Percentiles rank a stretch among this genome's conserved stretches.
Evolutionary conservation across 352 stramenopile genomes (phyloP).

Genomic region (Globisporangium camurandrum): DNA sequence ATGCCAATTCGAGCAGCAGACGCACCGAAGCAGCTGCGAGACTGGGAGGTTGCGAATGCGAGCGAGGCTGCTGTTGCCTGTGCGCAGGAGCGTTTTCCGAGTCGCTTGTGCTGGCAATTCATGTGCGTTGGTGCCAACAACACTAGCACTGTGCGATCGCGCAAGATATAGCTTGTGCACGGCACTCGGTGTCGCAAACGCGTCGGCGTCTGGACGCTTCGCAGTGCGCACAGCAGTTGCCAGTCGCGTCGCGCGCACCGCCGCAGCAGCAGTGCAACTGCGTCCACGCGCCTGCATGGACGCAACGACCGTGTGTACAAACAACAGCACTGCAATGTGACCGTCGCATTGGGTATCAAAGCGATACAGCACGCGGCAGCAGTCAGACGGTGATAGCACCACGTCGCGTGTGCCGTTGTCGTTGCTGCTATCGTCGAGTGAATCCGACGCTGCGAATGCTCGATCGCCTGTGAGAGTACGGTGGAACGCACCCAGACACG

Average conservation of each 20-base stretch:
- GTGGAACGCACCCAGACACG: slow-evolving; percentile 18
- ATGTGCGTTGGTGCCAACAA: not conserved
- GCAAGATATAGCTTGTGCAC: slow-evolving; percentile 37
- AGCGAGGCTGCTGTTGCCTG: slow-evolving; percentile 29
- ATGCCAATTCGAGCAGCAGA: too few relatives aligned
- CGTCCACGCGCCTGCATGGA: slow-evolving; percentile 9
- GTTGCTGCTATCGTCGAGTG: not conserved
- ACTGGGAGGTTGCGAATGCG: slow-evolving; percentile 34
- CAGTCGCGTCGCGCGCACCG: not conserved
- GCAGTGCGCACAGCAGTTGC: slow-evolving; percentile 16
- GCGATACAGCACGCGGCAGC: slow-evolving; percentile 33
- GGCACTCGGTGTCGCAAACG: slow-evolving; percentile 28
- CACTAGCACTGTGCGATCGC: slow-evolving; percentile 7
- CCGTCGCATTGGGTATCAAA: slow-evolving; percentile 25
- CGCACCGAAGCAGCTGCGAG: slow-evolving; percentile 30
- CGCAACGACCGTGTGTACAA: slow-evolving; percentile 11
- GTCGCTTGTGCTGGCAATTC: not conserved
- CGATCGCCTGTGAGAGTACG: not conserved
- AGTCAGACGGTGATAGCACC: slow-evolving; percentile 11
- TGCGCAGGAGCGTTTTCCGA: slow-evolving; percentile 12
- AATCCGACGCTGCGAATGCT: not conserved
- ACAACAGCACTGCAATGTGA: slow-evolving; percentile 14
- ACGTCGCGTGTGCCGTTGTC: not conserved
- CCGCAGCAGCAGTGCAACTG: not conserved
- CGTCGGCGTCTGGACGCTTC: slow-evolving; percentile 23